Percentiles rank a stretch among this genome's conserved stretches.
These are phyloP conservation scores for Adiantum capillusveneris DNA, from an alignment of 75 land plant genomes.

Conservation along the genomic window DNA sequence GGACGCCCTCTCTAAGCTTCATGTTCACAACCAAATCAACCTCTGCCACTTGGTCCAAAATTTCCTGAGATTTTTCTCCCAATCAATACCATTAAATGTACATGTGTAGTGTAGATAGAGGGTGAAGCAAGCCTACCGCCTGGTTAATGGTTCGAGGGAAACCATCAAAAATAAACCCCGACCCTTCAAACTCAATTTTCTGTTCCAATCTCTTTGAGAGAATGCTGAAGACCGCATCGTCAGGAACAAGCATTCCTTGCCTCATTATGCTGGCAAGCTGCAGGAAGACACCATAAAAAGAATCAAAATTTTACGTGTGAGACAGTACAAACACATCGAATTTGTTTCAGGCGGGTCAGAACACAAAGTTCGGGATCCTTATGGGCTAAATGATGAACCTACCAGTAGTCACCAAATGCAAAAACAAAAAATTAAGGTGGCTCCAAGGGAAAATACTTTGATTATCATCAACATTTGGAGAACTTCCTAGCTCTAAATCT, in stretches of 20 bases:
- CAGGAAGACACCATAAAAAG: background rate
- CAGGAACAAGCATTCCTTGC: slow-evolving; percentile 71
- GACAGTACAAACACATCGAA: too few species aligned
- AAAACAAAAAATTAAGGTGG: too few species aligned
- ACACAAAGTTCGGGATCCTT: too few species aligned
- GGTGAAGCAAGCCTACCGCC: slow-evolving; percentile 46
- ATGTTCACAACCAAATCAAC: slow-evolving; percentile 65
- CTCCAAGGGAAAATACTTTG: too few species aligned
- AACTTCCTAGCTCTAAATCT: too few species aligned
- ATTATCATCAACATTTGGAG: too few species aligned
- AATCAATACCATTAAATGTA: too few species aligned
- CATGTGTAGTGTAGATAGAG: background rate
- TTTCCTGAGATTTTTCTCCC: slow-evolving; percentile 35
- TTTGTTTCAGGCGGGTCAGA: too few species aligned
- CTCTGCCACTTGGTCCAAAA: slow-evolving; percentile 66
- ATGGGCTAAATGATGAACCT: too few species aligned
- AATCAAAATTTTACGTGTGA: too few species aligned
- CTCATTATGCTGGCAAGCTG: slow-evolving; percentile 54
- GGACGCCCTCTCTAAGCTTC: slow-evolving; percentile 24
- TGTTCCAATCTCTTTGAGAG: slow-evolving; percentile 72
- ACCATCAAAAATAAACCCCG: slow-evolving; percentile 85
- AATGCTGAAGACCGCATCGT: slow-evolving; percentile 54
- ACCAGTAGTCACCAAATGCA: too few species aligned
- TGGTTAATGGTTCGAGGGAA: slow-evolving; percentile 70
- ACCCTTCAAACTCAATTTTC: slow-evolving; percentile 52